These are phyloP conservation scores for Aspergillus diversus DNA, from an alignment of 495 filamentous ascomycete species.

Conservation along the genomic window DNA sequence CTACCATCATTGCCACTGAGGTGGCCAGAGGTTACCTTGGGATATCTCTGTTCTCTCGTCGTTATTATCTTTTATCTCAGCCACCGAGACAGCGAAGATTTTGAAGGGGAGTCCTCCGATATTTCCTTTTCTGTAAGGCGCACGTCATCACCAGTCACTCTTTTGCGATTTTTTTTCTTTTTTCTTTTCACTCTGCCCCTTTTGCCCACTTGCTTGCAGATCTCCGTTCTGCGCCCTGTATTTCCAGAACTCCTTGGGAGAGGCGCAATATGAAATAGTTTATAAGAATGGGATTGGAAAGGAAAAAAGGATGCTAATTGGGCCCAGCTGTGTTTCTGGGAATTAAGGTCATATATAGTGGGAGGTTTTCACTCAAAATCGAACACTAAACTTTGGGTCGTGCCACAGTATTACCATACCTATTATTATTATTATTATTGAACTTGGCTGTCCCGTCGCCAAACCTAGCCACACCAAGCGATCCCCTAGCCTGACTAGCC, in stretches of 20 bases:
- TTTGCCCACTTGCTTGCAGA: constrained; percentile 11
- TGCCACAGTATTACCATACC: not conserved
- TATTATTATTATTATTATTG: not conserved
- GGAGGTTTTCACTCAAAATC: not conserved
- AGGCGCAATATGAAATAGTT: not conserved
- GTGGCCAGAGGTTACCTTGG: no score
- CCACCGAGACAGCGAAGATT: no score
- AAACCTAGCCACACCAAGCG: constrained; percentile 7
- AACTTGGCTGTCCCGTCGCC: not conserved
- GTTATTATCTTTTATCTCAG: no score
- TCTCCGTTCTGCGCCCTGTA: not conserved
- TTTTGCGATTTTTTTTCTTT: constrained; percentile 11
- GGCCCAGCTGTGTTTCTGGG: not conserved
- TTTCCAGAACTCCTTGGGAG: not conserved
- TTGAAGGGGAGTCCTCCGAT: no score
- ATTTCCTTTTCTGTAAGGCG: constrained; percentile 1
- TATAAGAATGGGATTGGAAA: not conserved
- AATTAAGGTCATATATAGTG: no score
- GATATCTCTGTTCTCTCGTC: no score
- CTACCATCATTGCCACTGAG: no score
- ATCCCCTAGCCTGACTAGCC: constrained; percentile 12
- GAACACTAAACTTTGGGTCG: not conserved
- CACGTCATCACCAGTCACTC: constrained; percentile 16
- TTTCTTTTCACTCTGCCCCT: not conserved
- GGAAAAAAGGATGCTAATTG: not conserved